Conservation (phyloP, 2,329 filamentous ascomycete species). For the Aspergillus sp. region DNA sequence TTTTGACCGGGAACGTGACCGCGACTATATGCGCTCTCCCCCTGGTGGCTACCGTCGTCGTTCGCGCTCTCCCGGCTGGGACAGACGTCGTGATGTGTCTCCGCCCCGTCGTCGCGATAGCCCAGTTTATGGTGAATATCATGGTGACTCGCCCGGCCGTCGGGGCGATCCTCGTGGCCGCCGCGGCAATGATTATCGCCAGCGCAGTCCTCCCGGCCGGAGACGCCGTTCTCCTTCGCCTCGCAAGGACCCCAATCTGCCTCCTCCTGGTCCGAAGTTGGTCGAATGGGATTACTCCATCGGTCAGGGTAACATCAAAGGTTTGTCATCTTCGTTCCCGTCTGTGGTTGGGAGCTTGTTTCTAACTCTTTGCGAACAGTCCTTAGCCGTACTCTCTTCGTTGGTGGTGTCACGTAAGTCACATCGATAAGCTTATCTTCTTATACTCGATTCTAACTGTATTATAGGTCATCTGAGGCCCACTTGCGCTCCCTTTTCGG, state of each 20-base stretch:
- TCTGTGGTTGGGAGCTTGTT: neutral
- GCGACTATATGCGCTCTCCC: constrained; percentile 62
- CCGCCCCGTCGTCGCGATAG: constrained; percentile 63
- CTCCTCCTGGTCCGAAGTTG: constrained; percentile 63
- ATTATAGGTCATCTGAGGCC: constrained; percentile 65
- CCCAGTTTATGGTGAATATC: constrained; percentile 70
- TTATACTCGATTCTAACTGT: constrained; percentile 16
- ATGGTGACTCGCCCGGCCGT: constrained; percentile 64
- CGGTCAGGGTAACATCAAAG: constrained; percentile 75
- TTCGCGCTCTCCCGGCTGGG: constrained; percentile 74
- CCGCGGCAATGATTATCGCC: constrained; percentile 68
- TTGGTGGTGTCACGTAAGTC: constrained; percentile 86
- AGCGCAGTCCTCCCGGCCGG: constrained; percentile 75
- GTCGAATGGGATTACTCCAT: constrained; percentile 75
- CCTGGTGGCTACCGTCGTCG: constrained; percentile 62
- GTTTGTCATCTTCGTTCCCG: constrained; percentile 29
- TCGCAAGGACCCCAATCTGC: constrained; percentile 40
- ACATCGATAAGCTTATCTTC: neutral
- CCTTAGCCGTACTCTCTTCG: constrained; percentile 89
- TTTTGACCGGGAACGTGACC: constrained; percentile 57
- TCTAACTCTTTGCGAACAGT: constrained; percentile 49
- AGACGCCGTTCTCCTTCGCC: constrained; percentile 64
- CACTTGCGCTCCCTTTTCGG: constrained; percentile 80
- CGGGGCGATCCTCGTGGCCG: constrained; percentile 56
- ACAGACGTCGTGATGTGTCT: constrained; percentile 65